Evolutionary conservation across 495 filamentous ascomycete genomes (phyloP).

Genomic region (Podospora conica): DNA sequence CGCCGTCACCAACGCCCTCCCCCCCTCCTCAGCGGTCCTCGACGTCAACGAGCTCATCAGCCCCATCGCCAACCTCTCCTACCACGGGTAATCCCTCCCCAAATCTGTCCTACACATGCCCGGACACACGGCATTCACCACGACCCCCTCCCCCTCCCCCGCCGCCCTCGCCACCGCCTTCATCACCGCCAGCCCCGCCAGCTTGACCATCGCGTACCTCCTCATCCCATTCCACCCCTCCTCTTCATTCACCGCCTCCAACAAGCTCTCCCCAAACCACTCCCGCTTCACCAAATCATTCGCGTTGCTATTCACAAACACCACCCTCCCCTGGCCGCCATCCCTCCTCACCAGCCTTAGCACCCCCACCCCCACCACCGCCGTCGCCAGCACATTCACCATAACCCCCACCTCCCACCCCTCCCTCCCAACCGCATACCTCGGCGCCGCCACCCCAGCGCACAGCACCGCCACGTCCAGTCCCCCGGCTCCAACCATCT

Average conservation of each 20-base stretch:
- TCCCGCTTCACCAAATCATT: conserved; percentile 8
- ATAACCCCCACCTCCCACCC: conserved; percentile 52
- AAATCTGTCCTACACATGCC: conserved; percentile 26
- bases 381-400: conserved; percentile 55
- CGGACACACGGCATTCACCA: conserved; percentile 28
- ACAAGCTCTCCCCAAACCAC: not conserved
- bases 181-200: conserved; percentile 17
- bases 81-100: conserved; percentile 13
- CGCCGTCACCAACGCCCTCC: conserved; percentile 46
- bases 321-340: conserved; percentile 9
- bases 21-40: conserved; percentile 46
- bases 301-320: conserved; percentile 21
- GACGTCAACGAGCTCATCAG: conserved; percentile 32
- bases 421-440: conserved; percentile 25
- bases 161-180: conserved; percentile 10
- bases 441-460: conserved; percentile 28
- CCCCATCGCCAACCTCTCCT: conserved; percentile 22
- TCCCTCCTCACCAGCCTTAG: conserved; percentile 37
- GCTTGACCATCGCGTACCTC: conserved; percentile 22
- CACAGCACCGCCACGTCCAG: conserved; percentile 43
- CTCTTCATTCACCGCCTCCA: not conserved
- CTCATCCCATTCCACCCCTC: not conserved
- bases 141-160: conserved; percentile 7
- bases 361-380: conserved; percentile 49
- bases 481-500: conserved; percentile 15